Percentiles rank a stretch among this genome's conserved stretches.
phyloP scores from a whole-genome alignment of 2,329 filamentous ascomycete genomes.

The Xylariaceae sp. region DNA sequence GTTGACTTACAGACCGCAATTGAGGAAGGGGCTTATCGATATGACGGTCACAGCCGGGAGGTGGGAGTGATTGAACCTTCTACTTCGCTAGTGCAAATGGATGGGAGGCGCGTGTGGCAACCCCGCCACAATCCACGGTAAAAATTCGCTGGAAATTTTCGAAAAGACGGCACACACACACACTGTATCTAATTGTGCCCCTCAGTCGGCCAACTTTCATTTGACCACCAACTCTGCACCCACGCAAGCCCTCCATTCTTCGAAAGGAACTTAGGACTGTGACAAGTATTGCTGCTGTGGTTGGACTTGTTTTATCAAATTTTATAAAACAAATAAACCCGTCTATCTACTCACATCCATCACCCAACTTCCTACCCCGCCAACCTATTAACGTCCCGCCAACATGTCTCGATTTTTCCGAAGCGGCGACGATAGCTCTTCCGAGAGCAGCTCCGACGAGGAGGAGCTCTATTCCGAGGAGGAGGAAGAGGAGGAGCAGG shows the following conservation, averaged over 20 bases:
- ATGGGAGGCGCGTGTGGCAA: conserved; percentile 1
- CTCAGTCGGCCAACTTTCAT: conserved; percentile 21
- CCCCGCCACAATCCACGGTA: conserved; percentile 27
- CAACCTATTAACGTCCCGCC: conserved; percentile 24
- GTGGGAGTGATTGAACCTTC: too few species aligned
- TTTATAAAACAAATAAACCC: conserved; percentile 1
- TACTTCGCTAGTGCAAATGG: too few species aligned
- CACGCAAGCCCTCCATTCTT: conserved; percentile 8
- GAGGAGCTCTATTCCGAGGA: conserved; percentile 86
- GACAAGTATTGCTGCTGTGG: conserved; percentile 5
- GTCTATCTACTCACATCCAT: background rate
- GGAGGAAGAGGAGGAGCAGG: conserved; percentile 57
- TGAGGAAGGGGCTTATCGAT: too few species aligned
- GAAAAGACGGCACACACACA: conserved; percentile 24
- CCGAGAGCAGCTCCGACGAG: conserved; percentile 93
- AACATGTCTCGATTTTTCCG: conserved; percentile 97
- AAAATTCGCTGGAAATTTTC: conserved; percentile 31
- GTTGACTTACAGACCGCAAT: too few species aligned
- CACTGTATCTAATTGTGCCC: conserved; percentile 28
- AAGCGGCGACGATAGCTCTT: conserved; percentile 86
- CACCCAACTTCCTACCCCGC: conserved; percentile 3
- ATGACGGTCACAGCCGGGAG: too few species aligned
- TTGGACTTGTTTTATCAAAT: background rate
- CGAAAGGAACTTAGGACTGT: conserved; percentile 6
- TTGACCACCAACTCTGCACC: conserved; percentile 9